These are phyloP conservation scores for Ilex aquifolium DNA, from an alignment of 257 asterid genomes.

Conservation along the genomic window DNA sequence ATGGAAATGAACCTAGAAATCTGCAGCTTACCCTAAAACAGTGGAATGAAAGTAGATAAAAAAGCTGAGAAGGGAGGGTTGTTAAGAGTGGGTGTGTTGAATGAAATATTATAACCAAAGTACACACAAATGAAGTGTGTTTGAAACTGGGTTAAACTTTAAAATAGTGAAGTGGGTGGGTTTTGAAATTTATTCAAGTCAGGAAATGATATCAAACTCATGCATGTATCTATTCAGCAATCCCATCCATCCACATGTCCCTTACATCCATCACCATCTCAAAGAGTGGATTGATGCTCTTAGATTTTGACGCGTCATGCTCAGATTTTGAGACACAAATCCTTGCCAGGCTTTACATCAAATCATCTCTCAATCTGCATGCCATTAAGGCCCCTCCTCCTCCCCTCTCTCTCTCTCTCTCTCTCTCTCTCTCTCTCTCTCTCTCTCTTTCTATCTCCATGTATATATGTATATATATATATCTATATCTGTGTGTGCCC, in stretches of 20 bases:
- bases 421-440: background rate
- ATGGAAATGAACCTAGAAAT: no score
- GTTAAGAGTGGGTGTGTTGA: no score
- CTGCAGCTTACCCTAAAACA: no score
- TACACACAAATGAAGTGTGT: no score
- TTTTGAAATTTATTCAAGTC: background rate
- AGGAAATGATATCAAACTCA: conserved; percentile 21
- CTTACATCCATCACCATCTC: conserved; percentile 32
- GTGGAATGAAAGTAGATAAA: no score
- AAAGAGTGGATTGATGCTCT: conserved; percentile 19
- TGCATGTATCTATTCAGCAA: conserved; percentile 50
- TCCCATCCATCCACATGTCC: conserved; percentile 35
- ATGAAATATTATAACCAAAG: no score
- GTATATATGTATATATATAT: background rate
- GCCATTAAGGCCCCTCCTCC: background rate
- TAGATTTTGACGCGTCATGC: conserved; percentile 42
- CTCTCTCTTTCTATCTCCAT: background rate
- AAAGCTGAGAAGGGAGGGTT: no score
- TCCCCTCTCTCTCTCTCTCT: background rate
- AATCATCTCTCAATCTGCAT: conserved; percentile 47
- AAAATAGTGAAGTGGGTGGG: background rate
- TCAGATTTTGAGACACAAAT: conserved; percentile 39
- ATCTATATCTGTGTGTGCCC: background rate
- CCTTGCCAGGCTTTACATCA: conserved; percentile 48
- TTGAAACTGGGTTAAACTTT: no score